Base-by-base conservation (phyloP, 2,329 filamentous ascomycete genomes). In the Talaromyces sp. region DNA sequence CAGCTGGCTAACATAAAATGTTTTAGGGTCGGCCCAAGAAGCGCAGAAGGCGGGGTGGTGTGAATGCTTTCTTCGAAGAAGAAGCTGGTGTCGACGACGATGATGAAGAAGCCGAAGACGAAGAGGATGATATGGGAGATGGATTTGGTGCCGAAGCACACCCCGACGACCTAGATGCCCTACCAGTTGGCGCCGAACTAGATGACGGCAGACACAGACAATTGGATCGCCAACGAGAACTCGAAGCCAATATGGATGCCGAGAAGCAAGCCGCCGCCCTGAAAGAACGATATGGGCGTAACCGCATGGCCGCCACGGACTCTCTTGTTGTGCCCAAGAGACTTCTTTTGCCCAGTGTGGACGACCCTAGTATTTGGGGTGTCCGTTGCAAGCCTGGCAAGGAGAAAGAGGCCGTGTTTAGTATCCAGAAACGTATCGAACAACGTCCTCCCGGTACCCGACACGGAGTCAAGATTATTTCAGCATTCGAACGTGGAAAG, bases 21-120 rank as follows among this genome's bases (percentile, higher is more conserved):
- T 27, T 55, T 4, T 68, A 88, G 84, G 83, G 83, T 62, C 86
- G 91, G 71, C 90, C 91, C 61, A 86, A 89, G 69, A 98, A 98
- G 77, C 90, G 93, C 62, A 79, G 83, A 72, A 89, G 88, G 75
- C 87, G 86, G 34, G 61, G 61, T 74, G 87, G 90, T 66, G 85
- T 85, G 66, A 87, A 91, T 65, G 91, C 91, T 69, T 88, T 89
- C 71, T 97, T 97, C 79, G 95, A 99, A 87, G 91, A 94, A 71
- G 95, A 99, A 82, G 95, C 95, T 75, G 95, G 97, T 79, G 95
- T 99, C 68, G 95, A 98, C 72, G 95, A 90, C 63, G 88, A 96
- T 66, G 92, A 96, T 69, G 92, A 96, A 69, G 89, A 85, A 67
- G 90, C 91, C 64, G 92, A 96, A 66, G 92, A 96, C 57, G 94